Conservation (phyloP, 2,329 filamentous ascomycete genomes). For the Tolypocladium sp. region DNA sequence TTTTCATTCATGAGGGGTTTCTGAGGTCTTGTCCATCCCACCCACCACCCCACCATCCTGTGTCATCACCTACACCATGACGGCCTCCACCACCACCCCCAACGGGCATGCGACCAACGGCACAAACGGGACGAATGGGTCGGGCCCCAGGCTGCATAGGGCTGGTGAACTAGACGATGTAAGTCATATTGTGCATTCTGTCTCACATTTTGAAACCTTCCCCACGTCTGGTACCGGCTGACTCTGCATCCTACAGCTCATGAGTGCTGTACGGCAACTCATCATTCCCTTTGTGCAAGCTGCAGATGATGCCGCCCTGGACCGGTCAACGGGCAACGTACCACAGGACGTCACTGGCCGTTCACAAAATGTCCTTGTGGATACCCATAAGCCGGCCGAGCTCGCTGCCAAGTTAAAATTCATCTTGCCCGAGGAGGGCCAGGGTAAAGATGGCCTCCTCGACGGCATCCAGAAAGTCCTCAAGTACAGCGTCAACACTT, state of each 20-base stretch:
- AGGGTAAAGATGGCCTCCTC: constrained; percentile 66
- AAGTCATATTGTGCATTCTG: constrained; percentile 6
- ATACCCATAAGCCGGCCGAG: constrained; percentile 50
- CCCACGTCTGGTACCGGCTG: constrained; percentile 8
- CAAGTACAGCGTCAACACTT: constrained; percentile 91
- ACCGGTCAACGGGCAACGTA: constrained; percentile 40
- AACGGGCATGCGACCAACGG: constrained; percentile 7
- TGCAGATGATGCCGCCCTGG: constrained; percentile 54
- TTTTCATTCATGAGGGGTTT: background rate
- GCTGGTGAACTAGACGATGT: constrained; percentile 22
- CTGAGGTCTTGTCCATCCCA: background rate
- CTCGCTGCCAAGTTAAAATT: constrained; percentile 47
- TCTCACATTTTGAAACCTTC: background rate
- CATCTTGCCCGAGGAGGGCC: constrained; percentile 47
- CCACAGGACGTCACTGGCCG: constrained; percentile 29
- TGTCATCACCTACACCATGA: constrained; percentile 9
- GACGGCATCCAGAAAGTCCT: constrained; percentile 62
- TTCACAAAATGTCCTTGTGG: constrained; percentile 50
- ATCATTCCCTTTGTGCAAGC: constrained; percentile 62
- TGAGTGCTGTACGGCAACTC: constrained; percentile 56
- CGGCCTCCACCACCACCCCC: constrained; percentile 8
- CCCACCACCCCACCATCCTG: background rate
- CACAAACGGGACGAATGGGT: constrained; percentile 10
- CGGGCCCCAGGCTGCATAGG: constrained; percentile 15
- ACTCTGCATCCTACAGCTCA: constrained; percentile 39